A percentile compares a stretch with the other conserved stretches of the same genome.
Evolutionary conservation across 1,284 basidiomycete species (phyloP).

Genomic region (Puccinia hordei): DNA sequence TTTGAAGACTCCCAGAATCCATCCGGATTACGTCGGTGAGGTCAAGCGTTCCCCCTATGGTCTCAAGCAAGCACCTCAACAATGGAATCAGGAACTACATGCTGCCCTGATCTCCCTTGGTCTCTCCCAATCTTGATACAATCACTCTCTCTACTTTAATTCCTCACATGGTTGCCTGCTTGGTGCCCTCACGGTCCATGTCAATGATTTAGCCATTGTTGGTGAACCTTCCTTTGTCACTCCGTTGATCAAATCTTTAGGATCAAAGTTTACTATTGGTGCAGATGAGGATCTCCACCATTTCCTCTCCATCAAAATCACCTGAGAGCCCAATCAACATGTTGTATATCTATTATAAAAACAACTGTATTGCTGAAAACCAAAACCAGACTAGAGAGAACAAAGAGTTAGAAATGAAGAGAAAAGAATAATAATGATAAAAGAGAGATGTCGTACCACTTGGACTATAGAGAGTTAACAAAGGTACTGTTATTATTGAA

Average conservation of each 20-base stretch:
- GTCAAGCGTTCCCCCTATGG: not conserved
- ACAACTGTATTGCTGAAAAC: no score
- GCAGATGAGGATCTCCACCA: not conserved
- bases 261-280: not conserved
- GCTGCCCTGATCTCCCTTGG: not conserved
- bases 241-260: not conserved
- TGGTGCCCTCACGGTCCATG: not conserved
- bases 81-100: slow-evolving; percentile 16
- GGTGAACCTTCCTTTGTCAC: not conserved
- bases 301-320: slow-evolving; percentile 10
- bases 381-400: no score
- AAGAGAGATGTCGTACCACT: no score
- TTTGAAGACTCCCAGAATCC: not conserved
- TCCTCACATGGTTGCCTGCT: no score
- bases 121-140: not conserved
- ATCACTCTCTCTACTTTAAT: slow-evolving; percentile 3
- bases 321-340: not conserved
- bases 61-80: not conserved
- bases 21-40: slow-evolving; percentile 12
- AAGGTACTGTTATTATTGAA: no score
- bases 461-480: no score
- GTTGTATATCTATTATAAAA: no score
- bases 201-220: not conserved
- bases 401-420: no score
- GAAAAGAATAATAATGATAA: no score